Base-by-base conservation (phyloP, 805 yeast species). In the Isabelozyma gotoi region DNA sequence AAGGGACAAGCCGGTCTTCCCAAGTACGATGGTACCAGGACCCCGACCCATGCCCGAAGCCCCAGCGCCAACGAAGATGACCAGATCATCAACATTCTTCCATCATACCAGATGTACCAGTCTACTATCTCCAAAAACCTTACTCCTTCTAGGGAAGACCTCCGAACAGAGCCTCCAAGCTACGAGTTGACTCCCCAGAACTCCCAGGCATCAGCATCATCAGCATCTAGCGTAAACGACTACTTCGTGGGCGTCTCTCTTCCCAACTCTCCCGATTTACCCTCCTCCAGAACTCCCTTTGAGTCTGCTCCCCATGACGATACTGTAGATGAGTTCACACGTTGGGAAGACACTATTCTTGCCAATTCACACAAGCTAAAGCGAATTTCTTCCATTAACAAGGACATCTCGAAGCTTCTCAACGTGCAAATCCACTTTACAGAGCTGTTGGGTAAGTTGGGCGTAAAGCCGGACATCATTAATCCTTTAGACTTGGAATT, bases 91-190 rank as follows among this genome's bases (percentile, higher is more conserved):
- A 67, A 63, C 41, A 69, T 69, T 36, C 53, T 69, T 15, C 75
- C 75, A 3, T 67, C 73, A 3, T 69, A 69, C 47, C 66, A 63
- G 24, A 68, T 69, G 74, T 65, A 61, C 45, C 67, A 63, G 47
- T 60, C 68, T 14, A 67, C 71, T 3, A 59, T 70, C 34, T 65
- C 72, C 16, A 66, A 64, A 40, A 59, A 55, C 41, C 53, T 68
- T 40, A 59, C 63, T 7, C 72, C 74, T 8, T 53, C 60, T 14
- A 45, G 47, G 1, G 65, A 65, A 24, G 57, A 63, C 36, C 35
- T 50, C 19, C 43, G 60, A 33, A 47, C 55, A 2, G 64, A 56
- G 31, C 73, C 72, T 4, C 75, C 75, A 7, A 44, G 53, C 7
- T 68, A 69, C 50, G 70, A 63, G 41, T 44, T 55, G 29, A 52